These are phyloP conservation scores for Xylaria telfairii DNA, from an alignment of 495 filamentous ascomycete genomes.

Conservation along the genomic window DNA sequence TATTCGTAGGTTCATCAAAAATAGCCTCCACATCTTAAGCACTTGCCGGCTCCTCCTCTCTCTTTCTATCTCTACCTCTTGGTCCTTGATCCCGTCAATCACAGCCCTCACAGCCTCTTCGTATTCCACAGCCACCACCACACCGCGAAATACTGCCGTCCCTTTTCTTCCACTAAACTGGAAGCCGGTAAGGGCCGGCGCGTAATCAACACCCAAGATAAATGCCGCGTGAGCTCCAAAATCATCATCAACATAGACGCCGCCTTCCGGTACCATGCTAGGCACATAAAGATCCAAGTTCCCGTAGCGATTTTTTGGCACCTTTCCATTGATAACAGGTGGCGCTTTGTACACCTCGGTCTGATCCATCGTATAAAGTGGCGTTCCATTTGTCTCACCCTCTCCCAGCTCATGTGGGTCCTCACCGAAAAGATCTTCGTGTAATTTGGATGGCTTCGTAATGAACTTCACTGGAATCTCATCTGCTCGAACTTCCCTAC, in stretches of 20 bases:
- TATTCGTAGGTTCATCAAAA: constrained; percentile 78
- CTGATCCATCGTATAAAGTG: constrained; percentile 76
- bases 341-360: constrained; percentile 78
- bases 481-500: constrained; percentile 72
- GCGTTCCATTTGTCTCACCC: constrained; percentile 53
- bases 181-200: constrained; percentile 89
- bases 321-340: constrained; percentile 71
- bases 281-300: constrained; percentile 93
- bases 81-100: constrained; percentile 66
- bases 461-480: constrained; percentile 81
- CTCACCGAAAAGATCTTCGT: constrained; percentile 40
- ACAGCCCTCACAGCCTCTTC: constrained; percentile 74
- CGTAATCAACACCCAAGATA: constrained; percentile 82
- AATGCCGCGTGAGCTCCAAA: constrained; percentile 74
- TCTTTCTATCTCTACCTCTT: constrained; percentile 62
- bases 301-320: constrained; percentile 86
- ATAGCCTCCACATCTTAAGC: constrained; percentile 76
- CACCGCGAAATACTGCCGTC: constrained; percentile 77
- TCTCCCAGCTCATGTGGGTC: constrained; percentile 45
- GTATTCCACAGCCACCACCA: constrained; percentile 74
- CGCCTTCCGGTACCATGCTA: constrained; percentile 88
- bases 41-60: constrained; percentile 61
- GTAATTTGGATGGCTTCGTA: constrained; percentile 44
- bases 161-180: constrained; percentile 81
- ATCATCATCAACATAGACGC: constrained; percentile 66